Conservation (phyloP, 2,329 filamentous ascomycete genomes). For the Alternaria atra region DNA sequence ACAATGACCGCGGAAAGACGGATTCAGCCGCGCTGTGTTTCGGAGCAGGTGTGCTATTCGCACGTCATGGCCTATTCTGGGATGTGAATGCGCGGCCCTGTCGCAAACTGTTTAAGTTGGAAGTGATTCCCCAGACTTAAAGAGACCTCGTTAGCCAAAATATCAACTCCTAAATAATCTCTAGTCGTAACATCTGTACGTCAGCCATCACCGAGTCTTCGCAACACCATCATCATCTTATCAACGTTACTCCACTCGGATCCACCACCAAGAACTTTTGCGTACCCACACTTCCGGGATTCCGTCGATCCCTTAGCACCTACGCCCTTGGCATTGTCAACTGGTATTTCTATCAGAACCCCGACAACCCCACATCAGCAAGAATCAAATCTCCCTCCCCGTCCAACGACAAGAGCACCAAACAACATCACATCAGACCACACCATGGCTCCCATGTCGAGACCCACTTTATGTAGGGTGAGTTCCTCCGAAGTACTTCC, state of each 20-base stretch:
- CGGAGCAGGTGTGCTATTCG: conserved; percentile 12
- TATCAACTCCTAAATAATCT: conserved; percentile 5
- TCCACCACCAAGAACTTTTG: conserved; percentile 24
- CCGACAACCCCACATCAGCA: conserved; percentile 26
- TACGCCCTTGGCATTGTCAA: conserved; percentile 24
- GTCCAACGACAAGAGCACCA: conserved; percentile 4
- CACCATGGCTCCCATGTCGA: conserved; percentile 30
- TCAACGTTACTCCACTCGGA: conserved; percentile 21
- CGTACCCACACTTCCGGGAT: conserved; percentile 24
- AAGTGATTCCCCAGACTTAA: background rate
- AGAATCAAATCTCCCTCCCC: conserved; percentile 8
- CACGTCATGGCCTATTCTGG: conserved; percentile 40
- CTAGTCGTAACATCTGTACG: conserved; percentile 16
- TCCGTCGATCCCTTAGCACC: conserved; percentile 23
- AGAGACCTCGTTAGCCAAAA: background rate
- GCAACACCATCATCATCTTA: conserved; percentile 23
- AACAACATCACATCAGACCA: conserved; percentile 7
- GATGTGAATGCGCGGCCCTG: conserved; percentile 26
- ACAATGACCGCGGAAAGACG: conserved; percentile 14
- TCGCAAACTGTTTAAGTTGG: conserved; percentile 22
- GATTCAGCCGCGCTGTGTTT: conserved; percentile 29
- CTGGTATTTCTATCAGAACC: conserved; percentile 20
- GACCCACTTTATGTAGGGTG: conserved; percentile 35
- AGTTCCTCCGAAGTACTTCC: conserved; percentile 9
- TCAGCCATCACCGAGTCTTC: conserved; percentile 18